A percentile compares a stretch with the other conserved stretches of the same genome.
phyloP scores from a whole-genome alignment of 108 stramenopile species.

The Chaetoceros muelleri region DNA sequence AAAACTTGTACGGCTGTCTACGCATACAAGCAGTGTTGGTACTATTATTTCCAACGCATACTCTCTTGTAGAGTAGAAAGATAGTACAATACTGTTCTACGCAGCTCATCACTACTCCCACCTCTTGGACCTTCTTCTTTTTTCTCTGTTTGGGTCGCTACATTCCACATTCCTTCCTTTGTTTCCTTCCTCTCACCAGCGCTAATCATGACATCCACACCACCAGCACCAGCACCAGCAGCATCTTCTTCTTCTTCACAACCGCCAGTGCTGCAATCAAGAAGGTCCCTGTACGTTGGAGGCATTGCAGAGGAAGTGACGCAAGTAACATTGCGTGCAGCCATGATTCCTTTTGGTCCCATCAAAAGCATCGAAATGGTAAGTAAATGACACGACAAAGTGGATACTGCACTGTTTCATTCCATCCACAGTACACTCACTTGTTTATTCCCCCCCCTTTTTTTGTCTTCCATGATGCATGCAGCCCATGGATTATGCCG shows the following conservation, averaged over 20 bases:
- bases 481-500: constrained; percentile 68
- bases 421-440: background rate
- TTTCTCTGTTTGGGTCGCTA: no score
- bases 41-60: no score
- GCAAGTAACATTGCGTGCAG: constrained; percentile 80
- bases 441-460: background rate
- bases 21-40: no score
- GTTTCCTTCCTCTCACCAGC: no score
- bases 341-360: constrained; percentile 91
- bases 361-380: constrained; percentile 47
- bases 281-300: constrained; percentile 63
- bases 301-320: constrained; percentile 79
- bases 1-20: no score
- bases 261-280: constrained; percentile 22
- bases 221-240: no score
- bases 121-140: no score
- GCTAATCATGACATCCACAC: no score
- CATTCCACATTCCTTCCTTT: no score
- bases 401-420: background rate
- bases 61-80: no score
- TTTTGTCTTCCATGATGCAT: constrained; percentile 14
- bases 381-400: background rate
- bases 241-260: background rate
- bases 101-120: background rate
- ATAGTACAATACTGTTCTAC: no score